Evolutionary conservation across 2,329 filamentous ascomycete genomes (phyloP).

Genomic region (Albifimbria verrucaria): DNA sequence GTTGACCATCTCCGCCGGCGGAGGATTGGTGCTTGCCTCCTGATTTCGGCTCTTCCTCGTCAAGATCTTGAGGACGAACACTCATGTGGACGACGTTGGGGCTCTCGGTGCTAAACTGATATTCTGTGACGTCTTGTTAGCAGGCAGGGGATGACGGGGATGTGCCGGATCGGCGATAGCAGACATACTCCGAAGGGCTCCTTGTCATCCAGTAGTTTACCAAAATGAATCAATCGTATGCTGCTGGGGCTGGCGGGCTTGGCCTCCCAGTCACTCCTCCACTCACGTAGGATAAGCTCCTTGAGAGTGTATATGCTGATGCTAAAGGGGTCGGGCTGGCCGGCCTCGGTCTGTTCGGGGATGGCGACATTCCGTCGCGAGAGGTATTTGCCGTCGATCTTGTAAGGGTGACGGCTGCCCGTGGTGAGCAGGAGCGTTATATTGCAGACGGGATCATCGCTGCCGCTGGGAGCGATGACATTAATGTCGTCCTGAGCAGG

Average conservation of each 20-base stretch:
- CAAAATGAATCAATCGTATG: conserved; percentile 89
- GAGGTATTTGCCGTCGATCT: conserved; percentile 83
- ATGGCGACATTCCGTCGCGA: conserved; percentile 75
- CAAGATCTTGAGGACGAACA: conserved; percentile 79
- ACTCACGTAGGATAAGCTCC: conserved; percentile 89
- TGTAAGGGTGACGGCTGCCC: conserved; percentile 84
- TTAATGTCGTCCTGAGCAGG: conserved; percentile 40
- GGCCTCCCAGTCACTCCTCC: conserved; percentile 87
- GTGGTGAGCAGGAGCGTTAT: conserved; percentile 82
- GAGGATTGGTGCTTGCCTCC: conserved; percentile 49
- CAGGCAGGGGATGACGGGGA: background rate
- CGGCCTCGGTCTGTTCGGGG: conserved; percentile 58
- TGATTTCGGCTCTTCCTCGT: conserved; percentile 74
- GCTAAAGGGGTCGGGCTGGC: conserved; percentile 72
- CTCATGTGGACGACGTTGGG: conserved; percentile 95
- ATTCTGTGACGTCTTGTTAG: conserved; percentile 54
- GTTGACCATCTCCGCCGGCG: conserved; percentile 36
- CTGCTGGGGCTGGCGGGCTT: conserved; percentile 82
- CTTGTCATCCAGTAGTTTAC: conserved; percentile 87
- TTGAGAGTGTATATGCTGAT: conserved; percentile 94
- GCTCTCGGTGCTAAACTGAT: conserved; percentile 69
- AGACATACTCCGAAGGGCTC: conserved; percentile 70
- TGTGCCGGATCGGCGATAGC: background rate
- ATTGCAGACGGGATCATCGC: conserved; percentile 49
- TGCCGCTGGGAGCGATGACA: conserved; percentile 23